Base-by-base conservation (phyloP, 1,284 basidiomycete genomes). In the Apiotrichum brassicae region DNA sequence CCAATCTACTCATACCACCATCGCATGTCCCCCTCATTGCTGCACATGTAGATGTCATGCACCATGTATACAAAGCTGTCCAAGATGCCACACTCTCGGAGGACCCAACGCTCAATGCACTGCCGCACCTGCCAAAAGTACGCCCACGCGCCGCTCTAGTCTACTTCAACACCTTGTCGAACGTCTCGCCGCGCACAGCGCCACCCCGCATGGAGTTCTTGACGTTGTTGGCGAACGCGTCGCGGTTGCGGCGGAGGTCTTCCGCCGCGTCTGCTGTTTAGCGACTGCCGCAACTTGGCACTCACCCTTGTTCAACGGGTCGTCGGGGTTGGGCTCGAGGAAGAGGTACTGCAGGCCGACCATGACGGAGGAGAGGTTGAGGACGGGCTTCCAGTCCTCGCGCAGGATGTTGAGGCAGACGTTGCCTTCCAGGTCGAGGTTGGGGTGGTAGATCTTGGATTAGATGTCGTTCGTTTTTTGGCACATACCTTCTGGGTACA, bases 301-400 rank as follows among this genome's bases (percentile, higher is more conserved):
- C 82, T 37, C 56, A 91, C 94, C 94, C 76, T 98, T 98, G 79
- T 98, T 99, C 62, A 98, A 72, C 22, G 95, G 95, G 75, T 98
- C 95, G 65, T 97, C 94, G 30, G 95, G 87, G 64, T 99, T 99
- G 19, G 95, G 94, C 72, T 98, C 95, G 51, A 98, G 78, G 80
- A 99, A 98, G 40, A 99, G 81, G 71, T 97, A 98, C 71, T 98
- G 93, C 53, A 99, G 76, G 32, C 95, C 95, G 58, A 97, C 90
- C 85, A 97, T 92, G 57, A 98, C 88, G 32, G 91, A 89, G 72
- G 92, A 97, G 49, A 97, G 79, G 73, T 97, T 97, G 46, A 98
- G 79, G 6, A 70, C 95, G 14, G 95, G 95, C 70, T 99, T 99
- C 95, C 95, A 99, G 76, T 98, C 95, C 77, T 98, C 95, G 70